phyloP scores from a whole-genome alignment of 2,329 filamentous ascomycete genomes.

The Zasmidium angulare region DNA sequence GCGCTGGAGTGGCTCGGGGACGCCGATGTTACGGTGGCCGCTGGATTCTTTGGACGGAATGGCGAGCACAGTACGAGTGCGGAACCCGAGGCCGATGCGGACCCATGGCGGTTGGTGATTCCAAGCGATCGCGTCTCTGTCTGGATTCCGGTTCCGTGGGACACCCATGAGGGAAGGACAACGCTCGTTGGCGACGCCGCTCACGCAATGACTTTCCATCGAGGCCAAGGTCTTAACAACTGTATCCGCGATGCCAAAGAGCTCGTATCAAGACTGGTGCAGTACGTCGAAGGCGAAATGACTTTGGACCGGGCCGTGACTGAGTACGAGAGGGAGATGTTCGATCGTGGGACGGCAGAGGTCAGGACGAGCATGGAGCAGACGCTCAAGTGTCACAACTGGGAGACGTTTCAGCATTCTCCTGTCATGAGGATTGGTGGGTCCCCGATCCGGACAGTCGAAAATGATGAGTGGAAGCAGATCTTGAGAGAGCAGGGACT shows the following conservation, averaged over 20 bases:
- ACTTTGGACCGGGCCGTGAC: conserved; percentile 6
- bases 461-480: not conserved
- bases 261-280: conserved; percentile 30
- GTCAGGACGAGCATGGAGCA: conserved; percentile 12
- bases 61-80: not conserved
- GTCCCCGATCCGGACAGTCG: not conserved
- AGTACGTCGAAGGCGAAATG: not conserved
- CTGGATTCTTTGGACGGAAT: conserved; percentile 16
- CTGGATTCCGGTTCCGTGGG: conserved; percentile 21
- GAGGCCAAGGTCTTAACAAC: conserved; percentile 48
- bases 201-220: conserved; percentile 29
- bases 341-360: conserved; percentile 13
- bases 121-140: not conserved
- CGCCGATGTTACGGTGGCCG: conserved; percentile 9
- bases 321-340: conserved; percentile 16
- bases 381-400: conserved; percentile 15
- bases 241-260: conserved; percentile 41
- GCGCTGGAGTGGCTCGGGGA: conserved; percentile 13
- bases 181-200: conserved; percentile 36
- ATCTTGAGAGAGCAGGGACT: not conserved
- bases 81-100: not conserved
- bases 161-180: conserved; percentile 23
- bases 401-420: conserved; percentile 8
- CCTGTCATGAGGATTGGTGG: conserved; percentile 14
- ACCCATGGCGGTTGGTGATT: not conserved